Base-by-base conservation (phyloP, 148 eudicot genomes). In the Nyssa sinensis region DNA sequence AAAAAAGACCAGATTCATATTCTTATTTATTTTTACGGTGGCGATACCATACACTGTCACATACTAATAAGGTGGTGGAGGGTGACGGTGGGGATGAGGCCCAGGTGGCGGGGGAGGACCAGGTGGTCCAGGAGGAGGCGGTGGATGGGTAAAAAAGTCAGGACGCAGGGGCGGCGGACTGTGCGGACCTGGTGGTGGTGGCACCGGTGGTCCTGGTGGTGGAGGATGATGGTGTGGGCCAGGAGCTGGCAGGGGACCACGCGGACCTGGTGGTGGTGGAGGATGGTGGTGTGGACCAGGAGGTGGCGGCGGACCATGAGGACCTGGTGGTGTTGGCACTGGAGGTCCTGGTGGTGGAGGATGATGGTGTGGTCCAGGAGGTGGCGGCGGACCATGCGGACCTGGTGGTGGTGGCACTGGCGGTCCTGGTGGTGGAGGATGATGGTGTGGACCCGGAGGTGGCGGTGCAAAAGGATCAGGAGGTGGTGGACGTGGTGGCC, bases 161-260 rank as follows among this genome's bases (percentile, higher is more conserved):
- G 79, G 81, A 7, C 62, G 80, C 25, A 80, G 80, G 7, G 77
- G 76, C 17, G 78, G 74, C 6, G 75, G 83, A 6, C 78, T 78
- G 33, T 74, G 77, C 11, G 81, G 84, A 29, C 59, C 74, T 3
- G 67, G 64, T 61, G 71, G 76, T 34, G 81, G 63, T 2, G 37
- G 51, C 0, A 32, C 41, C 16, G 74, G 74, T 1, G 64, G 74
- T 23, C 67, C 53, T 32, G 67, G 70, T 3, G 66, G 71, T 6
- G 27, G 70, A 12, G 44, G 55, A 29, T 41, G 73, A 12, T 39
- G 44, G 44, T 39, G 44, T 1, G 75, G 61, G 13, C 4, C 63
- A 57, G 82, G 82, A 51, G 74, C 72, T 23, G 31, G 78, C 55
- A 73, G 69, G 23, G 65, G n/a, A n/a, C n/a, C n/a, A n/a, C n/a